A percentile compares a stretch with the other conserved stretches of the same genome.
Conservation (phyloP, 352 stramenopile genomes). For the Pythium volutum region DNA sequence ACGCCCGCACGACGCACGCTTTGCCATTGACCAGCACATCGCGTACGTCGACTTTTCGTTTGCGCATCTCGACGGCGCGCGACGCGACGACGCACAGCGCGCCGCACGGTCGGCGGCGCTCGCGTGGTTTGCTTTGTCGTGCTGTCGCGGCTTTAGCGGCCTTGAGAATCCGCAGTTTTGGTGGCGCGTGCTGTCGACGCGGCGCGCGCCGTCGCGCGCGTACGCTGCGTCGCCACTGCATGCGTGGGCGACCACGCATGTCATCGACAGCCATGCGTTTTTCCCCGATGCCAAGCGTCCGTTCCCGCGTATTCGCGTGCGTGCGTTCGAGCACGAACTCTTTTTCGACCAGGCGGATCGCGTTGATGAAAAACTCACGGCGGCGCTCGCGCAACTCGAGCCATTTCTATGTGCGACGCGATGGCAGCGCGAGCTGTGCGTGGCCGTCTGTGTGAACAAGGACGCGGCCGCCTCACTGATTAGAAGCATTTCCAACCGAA, state of each 20-base stretch:
- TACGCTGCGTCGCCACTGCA: neutral
- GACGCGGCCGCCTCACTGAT: no score
- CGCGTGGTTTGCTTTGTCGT: slow-evolving; percentile 15
- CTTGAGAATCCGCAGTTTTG: slow-evolving; percentile 9
- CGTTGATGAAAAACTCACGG: neutral
- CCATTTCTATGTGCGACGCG: neutral
- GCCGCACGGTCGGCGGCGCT: neutral
- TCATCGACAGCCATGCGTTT: neutral
- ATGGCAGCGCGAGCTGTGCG: neutral
- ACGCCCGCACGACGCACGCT: no score
- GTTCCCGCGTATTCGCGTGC: neutral
- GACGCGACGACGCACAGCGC: neutral
- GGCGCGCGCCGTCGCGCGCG: no score
- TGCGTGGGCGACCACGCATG: neutral
- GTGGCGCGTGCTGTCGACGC: slow-evolving; percentile 4
- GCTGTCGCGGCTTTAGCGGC: slow-evolving; percentile 7
- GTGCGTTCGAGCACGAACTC: neutral
- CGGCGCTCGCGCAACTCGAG: neutral
- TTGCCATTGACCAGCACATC: neutral
- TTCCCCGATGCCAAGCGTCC: neutral
- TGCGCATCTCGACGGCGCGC: neutral
- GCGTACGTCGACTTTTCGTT: neutral
- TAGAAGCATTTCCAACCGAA: no score
- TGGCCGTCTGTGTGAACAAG: neutral
- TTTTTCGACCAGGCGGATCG: neutral